Evolutionary conservation across 2,329 filamentous ascomycete genomes (phyloP), one percentile per base, ranked within the genome.

Genomic region (Sarocladiaceae sp.): DNA sequence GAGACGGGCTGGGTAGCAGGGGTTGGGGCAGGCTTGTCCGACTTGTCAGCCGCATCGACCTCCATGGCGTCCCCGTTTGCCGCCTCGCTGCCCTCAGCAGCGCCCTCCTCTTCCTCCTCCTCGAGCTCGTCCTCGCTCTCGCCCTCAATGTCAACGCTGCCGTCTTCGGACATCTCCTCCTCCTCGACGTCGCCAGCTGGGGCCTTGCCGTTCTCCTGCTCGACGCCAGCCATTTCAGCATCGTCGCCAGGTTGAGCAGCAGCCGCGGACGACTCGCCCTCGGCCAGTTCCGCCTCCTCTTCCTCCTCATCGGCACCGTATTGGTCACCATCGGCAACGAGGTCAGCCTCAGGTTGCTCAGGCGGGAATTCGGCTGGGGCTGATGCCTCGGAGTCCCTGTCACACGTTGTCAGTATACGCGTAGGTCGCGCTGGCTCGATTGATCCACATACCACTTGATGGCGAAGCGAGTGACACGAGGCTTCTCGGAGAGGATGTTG

Each of bases 331-430:
- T 97, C 93, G 39, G 87, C 87, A 50, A 82, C 79, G 40, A 87
- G 79, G 65, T 99, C 95, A 51, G 92, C 94, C 69, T 99, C 94
- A 37, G 94, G 94, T 73, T 99, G 94, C 69, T 99, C 94, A 56
- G 94, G 95, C 26, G 94, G 94, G 69, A 90, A 99, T 72, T 99
- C 93, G 58, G 94, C 86, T 2, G 94, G 94, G 26, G 94, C 94
- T 67, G 91, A 94, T 59, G 92, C 93, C 65, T 99, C 94, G n/a
- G 90, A 94, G 66, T 99, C 94, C 92, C 92, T 97, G 57, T n/a
- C 12, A 2, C 8, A 50, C 13, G 18, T 1, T n/a, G 26, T 58
- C 46, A 58, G 48, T 39, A 23, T 25, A 4, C 15, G n/a, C 37
- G 23, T 10, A 4, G 13, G 20, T 37, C 1, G 49, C 29, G n/a